Evolutionary conservation across 805 yeast species (phyloP), one percentile per base, ranked within the genome.

Genomic region (Kluyveromyces aestuarii): DNA sequence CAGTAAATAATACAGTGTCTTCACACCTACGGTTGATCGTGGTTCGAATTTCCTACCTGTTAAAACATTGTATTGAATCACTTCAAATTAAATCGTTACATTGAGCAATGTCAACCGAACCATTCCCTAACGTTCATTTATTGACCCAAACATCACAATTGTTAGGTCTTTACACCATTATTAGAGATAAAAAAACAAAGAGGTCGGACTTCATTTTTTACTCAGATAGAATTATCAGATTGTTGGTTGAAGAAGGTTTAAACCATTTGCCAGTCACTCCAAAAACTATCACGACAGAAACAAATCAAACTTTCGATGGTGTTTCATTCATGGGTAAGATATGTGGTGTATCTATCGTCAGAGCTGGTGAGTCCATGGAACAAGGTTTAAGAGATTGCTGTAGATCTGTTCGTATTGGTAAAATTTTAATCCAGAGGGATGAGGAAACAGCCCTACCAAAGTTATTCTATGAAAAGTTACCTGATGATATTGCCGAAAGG

Each of bases 331-430:
- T 80, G 60, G 98, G 99, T 41, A 89, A 87, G 68, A 93, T 93
- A 52, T 91, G 98, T 66, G 99, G 99, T 55, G 99, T 93, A 37
- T 88, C 96, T 16, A 93, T 93, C 63, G 95, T 93, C 60, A 79
- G 99, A 65, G 99, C 99, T 6, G 99, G 99, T 56, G 99, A 93
- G 69, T 84, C 95, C 41, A 93, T 93, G 99, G 99, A 93, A 69
- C 95, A 88, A 75, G 99, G 98, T 35, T 74, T 93, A 55, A 81
- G 99, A 67, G 98, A 91, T 66, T 91, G 99, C 69, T 89, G 98
- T 67, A 79, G 99, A 55, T 84, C 95, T 10, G 99, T 93, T 37
- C 77, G 98, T 63, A 86, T 93, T 52, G 99, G 99, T 47, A 93
- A 93, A 73, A 91, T 93, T 57, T 74, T 93, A 63, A 93, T 93